phyloP scores from a whole-genome alignment of 83 land plant genomes.

The Diphasiastrum complanatum region DNA sequence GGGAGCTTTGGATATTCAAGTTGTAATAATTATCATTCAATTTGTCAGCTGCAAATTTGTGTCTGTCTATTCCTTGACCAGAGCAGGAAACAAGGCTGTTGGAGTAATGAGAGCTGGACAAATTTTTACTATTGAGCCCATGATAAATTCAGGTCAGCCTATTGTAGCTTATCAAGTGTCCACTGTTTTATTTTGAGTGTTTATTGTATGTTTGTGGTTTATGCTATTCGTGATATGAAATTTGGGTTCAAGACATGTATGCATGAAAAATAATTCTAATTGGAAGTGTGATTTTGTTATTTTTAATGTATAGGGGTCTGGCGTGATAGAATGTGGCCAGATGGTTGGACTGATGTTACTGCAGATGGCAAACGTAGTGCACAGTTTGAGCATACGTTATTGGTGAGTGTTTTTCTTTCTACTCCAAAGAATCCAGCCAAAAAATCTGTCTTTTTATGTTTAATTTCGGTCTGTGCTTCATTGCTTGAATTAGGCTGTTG shows the following conservation, averaged over 20 bases:
- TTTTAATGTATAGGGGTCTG: slow-evolving; percentile 51
- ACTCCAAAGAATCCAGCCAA: no score
- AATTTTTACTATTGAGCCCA: slow-evolving; percentile 94
- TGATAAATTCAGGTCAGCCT: slow-evolving; percentile 80
- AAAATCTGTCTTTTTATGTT: no score
- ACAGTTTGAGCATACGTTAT: slow-evolving; percentile 94
- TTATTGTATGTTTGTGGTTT: background rate
- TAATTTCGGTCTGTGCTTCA: no score
- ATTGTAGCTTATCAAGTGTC: background rate
- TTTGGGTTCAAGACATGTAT: no score
- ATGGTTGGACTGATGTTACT: slow-evolving; percentile 98
- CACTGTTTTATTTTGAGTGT: background rate
- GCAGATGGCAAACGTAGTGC: slow-evolving; percentile 97
- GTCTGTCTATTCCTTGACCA: slow-evolving; percentile 26
- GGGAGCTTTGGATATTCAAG: no score
- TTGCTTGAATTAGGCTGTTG: no score
- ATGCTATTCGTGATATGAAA: no score
- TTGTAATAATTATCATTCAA: no score
- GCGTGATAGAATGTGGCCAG: slow-evolving; percentile 98
- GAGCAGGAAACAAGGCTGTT: slow-evolving; percentile 88
- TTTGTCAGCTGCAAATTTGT: background rate
- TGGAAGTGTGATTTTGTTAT: background rate
- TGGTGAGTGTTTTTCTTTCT: slow-evolving; percentile 45
- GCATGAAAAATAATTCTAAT: no score
- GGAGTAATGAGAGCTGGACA: slow-evolving; percentile 99